These are phyloP conservation scores for Pythium biforme DNA, from an alignment of 352 stramenopile species.

Conservation along the genomic window DNA sequence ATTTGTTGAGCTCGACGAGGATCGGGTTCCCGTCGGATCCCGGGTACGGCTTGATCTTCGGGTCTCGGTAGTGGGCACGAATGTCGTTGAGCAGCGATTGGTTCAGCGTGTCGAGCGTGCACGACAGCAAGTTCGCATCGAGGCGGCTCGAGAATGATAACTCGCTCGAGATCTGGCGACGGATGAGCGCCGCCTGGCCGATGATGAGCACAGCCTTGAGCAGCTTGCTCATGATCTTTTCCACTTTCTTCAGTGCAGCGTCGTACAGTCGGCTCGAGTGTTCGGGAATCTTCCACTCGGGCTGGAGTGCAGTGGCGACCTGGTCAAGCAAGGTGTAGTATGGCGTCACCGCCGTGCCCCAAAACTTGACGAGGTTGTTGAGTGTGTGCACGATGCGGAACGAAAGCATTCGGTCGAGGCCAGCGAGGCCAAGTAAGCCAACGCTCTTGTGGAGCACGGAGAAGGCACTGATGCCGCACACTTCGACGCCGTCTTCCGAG, in stretches of 20 bases:
- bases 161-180: slow-evolving; percentile 90
- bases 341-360: slow-evolving; percentile 82
- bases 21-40: slow-evolving; percentile 77
- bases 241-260: slow-evolving; percentile 89
- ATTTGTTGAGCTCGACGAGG: slow-evolving; percentile 89
- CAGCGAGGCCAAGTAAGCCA: slow-evolving; percentile 88
- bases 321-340: slow-evolving; percentile 90
- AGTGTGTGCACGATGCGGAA: slow-evolving; percentile 92
- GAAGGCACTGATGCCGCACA: slow-evolving; percentile 90
- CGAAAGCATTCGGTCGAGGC: slow-evolving; percentile 91
- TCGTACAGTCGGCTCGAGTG: slow-evolving; percentile 88
- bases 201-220: slow-evolving; percentile 92
- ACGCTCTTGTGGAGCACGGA: slow-evolving; percentile 90
- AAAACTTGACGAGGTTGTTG: slow-evolving; percentile 94
- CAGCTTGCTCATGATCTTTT: slow-evolving; percentile 94
- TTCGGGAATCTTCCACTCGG: slow-evolving; percentile 87
- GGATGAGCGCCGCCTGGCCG: slow-evolving; percentile 92
- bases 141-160: slow-evolving; percentile 88
- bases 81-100: slow-evolving; percentile 89
- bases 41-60: slow-evolving; percentile 80
- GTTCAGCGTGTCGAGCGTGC: slow-evolving; percentile 89
- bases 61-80: slow-evolving; percentile 80
- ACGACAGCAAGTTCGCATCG: slow-evolving; percentile 90
- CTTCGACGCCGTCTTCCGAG: slow-evolving; percentile 73
- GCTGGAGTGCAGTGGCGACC: slow-evolving; percentile 75